Evolutionary conservation across 331 rosid genomes (phyloP).

Genomic region (Acacia pycnantha): DNA sequence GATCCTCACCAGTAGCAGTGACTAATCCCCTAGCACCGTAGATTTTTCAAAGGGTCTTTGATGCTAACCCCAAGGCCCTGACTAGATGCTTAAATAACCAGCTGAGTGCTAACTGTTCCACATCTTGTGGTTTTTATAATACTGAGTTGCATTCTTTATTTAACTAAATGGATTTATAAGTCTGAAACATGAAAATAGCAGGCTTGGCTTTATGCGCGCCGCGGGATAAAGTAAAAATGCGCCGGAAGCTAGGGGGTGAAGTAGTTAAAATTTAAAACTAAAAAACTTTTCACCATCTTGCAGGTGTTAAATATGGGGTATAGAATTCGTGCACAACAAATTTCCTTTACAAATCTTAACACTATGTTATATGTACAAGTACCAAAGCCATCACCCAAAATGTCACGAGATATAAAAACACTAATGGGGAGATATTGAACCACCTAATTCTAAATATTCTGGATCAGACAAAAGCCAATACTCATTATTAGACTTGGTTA

Average conservation of each 20-base stretch:
- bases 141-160: too few relatives aligned
- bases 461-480: conserved; percentile 34
- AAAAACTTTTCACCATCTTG: background rate
- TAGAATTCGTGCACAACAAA: background rate
- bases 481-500: conserved; percentile 37
- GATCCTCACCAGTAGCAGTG: too few relatives aligned
- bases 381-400: conserved; percentile 36
- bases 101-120: too few relatives aligned
- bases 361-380: conserved; percentile 47
- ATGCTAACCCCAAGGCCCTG: too few relatives aligned
- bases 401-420: conserved; percentile 12
- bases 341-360: background rate
- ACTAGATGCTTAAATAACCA: too few relatives aligned
- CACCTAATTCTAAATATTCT: conserved; percentile 42
- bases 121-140: too few relatives aligned
- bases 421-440: conserved; percentile 43
- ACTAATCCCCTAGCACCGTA: too few relatives aligned
- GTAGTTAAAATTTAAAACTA: background rate
- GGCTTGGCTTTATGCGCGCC: background rate
- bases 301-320: background rate
- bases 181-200: background rate
- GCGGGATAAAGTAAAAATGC: background rate
- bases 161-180: background rate
- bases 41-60: too few relatives aligned
- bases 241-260: background rate